Evolutionary conservation across 2,329 filamentous ascomycete species (phyloP), one percentile per base, ranked within the genome.

Genomic region (Cladorrhinum sp.): DNA sequence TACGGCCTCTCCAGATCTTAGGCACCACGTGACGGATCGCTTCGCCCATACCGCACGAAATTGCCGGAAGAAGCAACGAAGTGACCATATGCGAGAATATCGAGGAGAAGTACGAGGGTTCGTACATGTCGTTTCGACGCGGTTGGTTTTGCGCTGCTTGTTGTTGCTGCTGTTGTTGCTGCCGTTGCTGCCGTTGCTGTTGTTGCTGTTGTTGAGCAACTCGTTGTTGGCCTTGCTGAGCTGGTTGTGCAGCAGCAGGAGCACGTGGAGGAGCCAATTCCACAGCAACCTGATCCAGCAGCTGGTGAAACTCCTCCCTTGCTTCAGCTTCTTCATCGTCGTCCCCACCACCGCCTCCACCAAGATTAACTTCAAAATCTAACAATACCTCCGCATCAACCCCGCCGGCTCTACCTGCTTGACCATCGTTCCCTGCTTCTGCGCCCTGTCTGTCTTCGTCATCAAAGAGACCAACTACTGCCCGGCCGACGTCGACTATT

Each of bases 21-120:
- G 94, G 94, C 1, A 96, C 78, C 0, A 83, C 74, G 10, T 85
- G 72, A 14, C 88, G 86, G 33, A 98, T 79, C 0, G 92, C 70
- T 68, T 92, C 89, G 50, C 95, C 95, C 74, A 92, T 86, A 14
- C 85, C 82, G 28, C 88, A 90, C 0, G 92, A 92, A 50, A 98
- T 86, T 10, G 86, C 86, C 0, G 95, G 95, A 70, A 96, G 91
- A 12, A 96, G 79, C 2, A 99, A 76, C 1, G 82, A 79, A 14
- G 79, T 79, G 28, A 82, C 78, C 7, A 85, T 73, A 42, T 79
- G 81, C 30, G 81, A 76, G 5, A 82, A 68, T 50, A 75, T 75
- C 1, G 75, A 74, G 1, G 8, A 2, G n/a, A 46, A 82, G 67
- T 16, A 23, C 77, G 1, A 46, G 36, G 2, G 58, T 39, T n/a